Conservation (phyloP, 768 basidiomycete species). For the Kockovaella imperatae region DNA sequence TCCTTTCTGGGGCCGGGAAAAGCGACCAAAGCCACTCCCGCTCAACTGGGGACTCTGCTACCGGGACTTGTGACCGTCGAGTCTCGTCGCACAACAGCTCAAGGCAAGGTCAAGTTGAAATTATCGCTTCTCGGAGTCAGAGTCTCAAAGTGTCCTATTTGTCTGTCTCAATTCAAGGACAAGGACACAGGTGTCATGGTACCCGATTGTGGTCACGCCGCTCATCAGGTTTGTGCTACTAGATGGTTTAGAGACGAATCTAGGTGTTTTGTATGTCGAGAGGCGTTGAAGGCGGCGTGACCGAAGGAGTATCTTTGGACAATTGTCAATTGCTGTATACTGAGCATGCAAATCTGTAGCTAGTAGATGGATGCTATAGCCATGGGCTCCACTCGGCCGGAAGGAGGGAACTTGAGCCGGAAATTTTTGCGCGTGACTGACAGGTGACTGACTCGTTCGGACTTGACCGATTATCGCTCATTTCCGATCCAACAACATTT, state of each 20-base stretch:
- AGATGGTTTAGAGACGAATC: constrained; percentile 57
- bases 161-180: constrained; percentile 61
- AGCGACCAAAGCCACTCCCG: constrained; percentile 27
- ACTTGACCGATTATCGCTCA: no score
- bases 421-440: no score
- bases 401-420: no score
- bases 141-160: constrained; percentile 67
- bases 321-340: no score
- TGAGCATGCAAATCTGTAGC: no score
- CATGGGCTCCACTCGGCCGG: no score
- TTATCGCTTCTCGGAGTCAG: constrained; percentile 56
- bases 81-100: constrained; percentile 55
- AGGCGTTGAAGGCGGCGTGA: constrained; percentile 14
- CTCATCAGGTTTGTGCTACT: constrained; percentile 57
- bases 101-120: constrained; percentile 67
- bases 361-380: no score
- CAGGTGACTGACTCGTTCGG: no score
- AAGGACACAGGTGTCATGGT: constrained; percentile 55
- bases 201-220: constrained; percentile 55
- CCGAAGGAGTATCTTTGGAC: no score
- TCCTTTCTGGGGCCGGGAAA: constrained; percentile 58
- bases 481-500: no score
- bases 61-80: constrained; percentile 51
- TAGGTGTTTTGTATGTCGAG: constrained; percentile 62
- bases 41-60: constrained; percentile 33